phyloP scores from a whole-genome alignment of 23 red algal genomes.

The Cyanidium caldarium region DNA sequence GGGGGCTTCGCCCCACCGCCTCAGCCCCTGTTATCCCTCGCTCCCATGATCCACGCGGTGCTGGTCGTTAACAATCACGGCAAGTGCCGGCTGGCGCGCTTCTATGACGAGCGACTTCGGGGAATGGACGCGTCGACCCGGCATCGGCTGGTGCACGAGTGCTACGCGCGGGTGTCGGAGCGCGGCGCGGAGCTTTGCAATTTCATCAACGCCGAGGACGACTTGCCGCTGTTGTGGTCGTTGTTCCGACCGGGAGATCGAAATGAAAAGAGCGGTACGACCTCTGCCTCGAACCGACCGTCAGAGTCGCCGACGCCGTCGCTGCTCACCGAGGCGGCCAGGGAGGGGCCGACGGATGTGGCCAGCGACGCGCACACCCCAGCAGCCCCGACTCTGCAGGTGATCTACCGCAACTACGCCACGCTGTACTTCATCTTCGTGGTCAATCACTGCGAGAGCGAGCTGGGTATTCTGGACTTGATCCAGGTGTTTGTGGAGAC shows the following conservation, averaged over 20 bases:
- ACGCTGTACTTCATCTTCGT: slow-evolving; percentile 83
- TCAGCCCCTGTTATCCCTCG: too few species aligned
- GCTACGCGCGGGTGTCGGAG: slow-evolving; percentile 2
- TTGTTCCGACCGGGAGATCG: neutral
- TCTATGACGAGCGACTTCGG: slow-evolving; percentile 44
- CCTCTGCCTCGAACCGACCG: neutral
- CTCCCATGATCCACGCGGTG: slow-evolving; percentile 69
- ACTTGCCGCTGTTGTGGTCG: neutral
- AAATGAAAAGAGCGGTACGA: neutral
- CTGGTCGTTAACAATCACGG: slow-evolving; percentile 86
- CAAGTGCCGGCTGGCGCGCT: slow-evolving; percentile 59
- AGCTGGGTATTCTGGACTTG: slow-evolving; percentile 85
- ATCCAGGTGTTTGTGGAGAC: slow-evolving; percentile 98
- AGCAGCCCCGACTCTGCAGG: slow-evolving; percentile 11
- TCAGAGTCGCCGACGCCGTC: neutral
- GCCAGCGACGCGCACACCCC: neutral
- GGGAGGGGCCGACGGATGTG: neutral
- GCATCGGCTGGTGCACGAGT: neutral
- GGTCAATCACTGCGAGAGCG: slow-evolving; percentile 67
- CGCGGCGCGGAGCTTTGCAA: slow-evolving; percentile 12
- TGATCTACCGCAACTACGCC: slow-evolving; percentile 82
- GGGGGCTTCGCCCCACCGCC: too few species aligned
- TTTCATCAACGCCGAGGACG: neutral
- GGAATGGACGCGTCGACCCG: slow-evolving; percentile 21
- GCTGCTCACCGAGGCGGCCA: neutral